Base-by-base conservation (phyloP, 345 rosid genomes). In the Syzygium aromaticum region DNA sequence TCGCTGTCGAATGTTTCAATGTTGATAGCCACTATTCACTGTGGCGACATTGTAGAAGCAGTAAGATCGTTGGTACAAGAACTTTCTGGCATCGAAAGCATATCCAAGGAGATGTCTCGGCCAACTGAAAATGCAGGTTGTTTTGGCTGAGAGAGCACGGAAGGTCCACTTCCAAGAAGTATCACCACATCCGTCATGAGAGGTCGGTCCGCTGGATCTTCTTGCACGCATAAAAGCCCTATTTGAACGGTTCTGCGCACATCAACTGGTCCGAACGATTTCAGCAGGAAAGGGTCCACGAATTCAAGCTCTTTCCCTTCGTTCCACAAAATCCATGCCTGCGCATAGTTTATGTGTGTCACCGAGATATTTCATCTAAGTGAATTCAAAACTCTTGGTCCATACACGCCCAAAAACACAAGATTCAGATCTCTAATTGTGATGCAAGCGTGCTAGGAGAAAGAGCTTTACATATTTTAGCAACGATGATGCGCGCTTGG, bases 281-380 rank as follows among this genome's bases (percentile, higher is more conserved):
- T 89, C 59, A 91, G 54, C 21, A 87, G 27, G 23, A 87, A 38
- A 86, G 87, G 67, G 25, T 94, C 95, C 21, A 91, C 13, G 22
- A 93, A 8, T 85, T 93, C 93, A 77, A 90, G 25, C 84, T 89
- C 93, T 64, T 84, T 90, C 17, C 91, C 92, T 33, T 87, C 93
- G 49, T 86, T 91, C 95, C 95, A 94, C 4, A 87, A 80, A 87
- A 85, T 86, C 96, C 96, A 94, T 12, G 91, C 91, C 95, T 91
- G 86, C 54, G 10, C 25, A 73, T 33, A 73, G 49, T 73, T 0
- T 8, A 2, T 33, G 6, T 17, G 40, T 73, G 46, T 73, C 43
- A 33, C 23, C 5, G 6, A 33, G 49, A 73, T 73, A 38, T 19
- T 13, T 33, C 80, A 0, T 73, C 46, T 2, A 19, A 2, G 25